phyloP scores from a whole-genome alignment of 495 filamentous ascomycete genomes.

The Penicillium verhagenii region DNA sequence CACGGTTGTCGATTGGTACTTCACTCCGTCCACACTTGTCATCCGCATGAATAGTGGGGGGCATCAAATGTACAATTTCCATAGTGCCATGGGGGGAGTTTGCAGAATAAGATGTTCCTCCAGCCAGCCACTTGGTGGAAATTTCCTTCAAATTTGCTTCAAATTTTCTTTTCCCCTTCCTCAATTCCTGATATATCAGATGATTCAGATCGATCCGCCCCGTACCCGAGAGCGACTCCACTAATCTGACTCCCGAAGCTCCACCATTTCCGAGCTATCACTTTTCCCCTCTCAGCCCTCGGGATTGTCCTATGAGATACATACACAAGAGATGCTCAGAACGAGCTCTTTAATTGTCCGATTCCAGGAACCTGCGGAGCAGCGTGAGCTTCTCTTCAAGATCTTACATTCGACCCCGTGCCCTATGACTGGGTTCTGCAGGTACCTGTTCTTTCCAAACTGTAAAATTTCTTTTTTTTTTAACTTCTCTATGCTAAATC shows the following conservation, averaged over 20 bases:
- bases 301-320: background rate
- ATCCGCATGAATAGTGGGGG: background rate
- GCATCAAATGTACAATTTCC: background rate
- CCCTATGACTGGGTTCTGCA: conserved; percentile 12
- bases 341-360: conserved; percentile 23
- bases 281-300: background rate
- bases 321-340: conserved; percentile 19
- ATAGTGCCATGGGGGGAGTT: background rate
- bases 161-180: too few relatives aligned
- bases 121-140: background rate
- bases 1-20: too few relatives aligned
- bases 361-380: conserved; percentile 3
- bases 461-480: conserved; percentile 4
- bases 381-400: background rate
- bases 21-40: too few relatives aligned
- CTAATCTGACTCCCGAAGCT: background rate
- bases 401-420: background rate
- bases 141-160: too few relatives aligned
- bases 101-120: background rate
- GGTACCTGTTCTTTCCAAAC: conserved; percentile 14
- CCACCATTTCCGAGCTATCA: conserved; percentile 7
- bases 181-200: too few relatives aligned
- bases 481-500: conserved; percentile 1
- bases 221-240: background rate
- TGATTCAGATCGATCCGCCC: conserved; percentile 1